These are phyloP conservation scores for Grifola frondosa DNA, from an alignment of 1,284 basidiomycete genomes.

Conservation along the genomic window DNA sequence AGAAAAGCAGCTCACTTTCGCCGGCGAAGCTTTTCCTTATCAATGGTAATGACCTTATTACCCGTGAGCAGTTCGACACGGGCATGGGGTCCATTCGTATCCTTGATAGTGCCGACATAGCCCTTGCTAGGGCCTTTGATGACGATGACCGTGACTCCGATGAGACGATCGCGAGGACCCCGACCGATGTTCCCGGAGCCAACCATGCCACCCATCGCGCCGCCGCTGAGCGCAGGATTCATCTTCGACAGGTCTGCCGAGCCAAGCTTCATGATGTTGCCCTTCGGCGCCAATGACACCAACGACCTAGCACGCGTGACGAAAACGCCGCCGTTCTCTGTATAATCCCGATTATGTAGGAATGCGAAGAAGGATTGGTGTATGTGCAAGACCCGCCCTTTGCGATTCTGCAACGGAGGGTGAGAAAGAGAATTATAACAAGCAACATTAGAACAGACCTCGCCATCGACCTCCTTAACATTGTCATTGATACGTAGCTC, in stretches of 20 bases:
- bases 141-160: conserved; percentile 81
- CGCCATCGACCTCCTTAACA: conserved; percentile 91
- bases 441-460: conserved; percentile 49
- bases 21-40: conserved; percentile 77
- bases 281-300: conserved; percentile 83
- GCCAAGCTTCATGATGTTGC: conserved; percentile 61
- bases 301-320: conserved; percentile 82
- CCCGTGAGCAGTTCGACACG: conserved; percentile 91
- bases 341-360: conserved; percentile 88
- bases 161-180: conserved; percentile 78
- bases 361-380: conserved; percentile 96
- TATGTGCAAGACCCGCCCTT: conserved; percentile 92
- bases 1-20: conserved; percentile 55
- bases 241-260: conserved; percentile 89
- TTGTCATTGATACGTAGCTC: conserved; percentile 85
- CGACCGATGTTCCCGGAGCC: conserved; percentile 72
- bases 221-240: conserved; percentile 79
- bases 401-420: conserved; percentile 58
- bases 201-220: conserved; percentile 72
- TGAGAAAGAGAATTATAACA: not conserved
- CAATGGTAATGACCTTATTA: conserved; percentile 88
- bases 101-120: conserved; percentile 91
- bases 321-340: conserved; percentile 93
- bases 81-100: conserved; percentile 86
- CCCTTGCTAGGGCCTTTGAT: conserved; percentile 92